Base-by-base conservation (phyloP, 306 rosid genomes). In the Gynostemma pentaphyllum region DNA sequence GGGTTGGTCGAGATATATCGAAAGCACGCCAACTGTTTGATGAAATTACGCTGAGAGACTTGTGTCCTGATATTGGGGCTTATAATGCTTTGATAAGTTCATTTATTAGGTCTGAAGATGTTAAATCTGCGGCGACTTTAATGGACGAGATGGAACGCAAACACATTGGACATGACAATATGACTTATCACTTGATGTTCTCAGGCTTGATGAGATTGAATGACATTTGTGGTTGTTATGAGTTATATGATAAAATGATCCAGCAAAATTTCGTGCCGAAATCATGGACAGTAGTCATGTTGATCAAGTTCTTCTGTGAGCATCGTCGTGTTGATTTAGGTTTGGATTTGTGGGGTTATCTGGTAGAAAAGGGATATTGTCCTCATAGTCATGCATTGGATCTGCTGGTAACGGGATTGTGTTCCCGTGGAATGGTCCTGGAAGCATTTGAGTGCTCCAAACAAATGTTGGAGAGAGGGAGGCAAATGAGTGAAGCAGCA, bases 301-400 rank as follows among this genome's bases (percentile, higher is more conserved):
- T 88, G 26, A 81, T 82, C 82, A 92, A 86, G 60, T 74, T 72
- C 44, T 92, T 88, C 69, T 88, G 96, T 48, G 80, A 70, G 66
- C 85, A 88, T 68, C 66, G 29, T 19, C 79, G 74, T 45, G 72
- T 84, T 5, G 98, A 88, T 78, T 76, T 79, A 75, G 76, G 90
- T 66, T 56, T 92, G 72, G 60, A 73, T 63, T 74, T 92, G 12
- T 92, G 98, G 98, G 46, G 64, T 22, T 88, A 86, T 68, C 44
- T 88, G 21, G 55, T 86, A 53, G 94, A 68, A 67, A 84, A 80
- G 68, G 96, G 98, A 10, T 80, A 71, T 63, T 92, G 98, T 59
- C 98, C 96, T 41, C 98, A 85, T 69, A 59, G 83, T 51, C 96
- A 88, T 74, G 95, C 86, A 18, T 76, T 88, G 62, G 95, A 92